A percentile compares a stretch with the other conserved stretches of the same genome.
These are phyloP conservation scores for Trametes gibbosa DNA, from an alignment of 768 basidiomycete species.

Conservation along the genomic window DNA sequence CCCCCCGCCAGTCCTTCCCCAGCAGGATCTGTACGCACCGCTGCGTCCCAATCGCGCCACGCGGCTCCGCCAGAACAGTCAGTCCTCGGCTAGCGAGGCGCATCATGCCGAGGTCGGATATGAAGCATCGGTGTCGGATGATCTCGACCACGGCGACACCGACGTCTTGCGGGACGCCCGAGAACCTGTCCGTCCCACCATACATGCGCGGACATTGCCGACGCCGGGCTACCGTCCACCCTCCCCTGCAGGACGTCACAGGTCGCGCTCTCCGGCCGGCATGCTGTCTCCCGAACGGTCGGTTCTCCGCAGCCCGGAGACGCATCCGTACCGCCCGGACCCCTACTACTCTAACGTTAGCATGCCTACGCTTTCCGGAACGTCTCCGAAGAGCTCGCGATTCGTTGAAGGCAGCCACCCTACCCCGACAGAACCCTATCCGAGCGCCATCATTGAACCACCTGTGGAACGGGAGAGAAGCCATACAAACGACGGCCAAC, in stretches of 20 bases:
- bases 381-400: constrained; percentile 13
- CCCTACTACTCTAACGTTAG: background rate
- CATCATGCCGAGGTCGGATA: constrained; percentile 59
- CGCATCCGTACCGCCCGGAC: constrained; percentile 3
- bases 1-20: constrained; percentile 53
- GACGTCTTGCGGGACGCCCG: constrained; percentile 15
- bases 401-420: constrained; percentile 12
- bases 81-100: constrained; percentile 68
- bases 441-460: background rate
- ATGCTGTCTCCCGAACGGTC: constrained; percentile 18
- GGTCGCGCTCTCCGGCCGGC: constrained; percentile 19
- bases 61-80: constrained; percentile 62
- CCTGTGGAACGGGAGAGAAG: constrained; percentile 9
- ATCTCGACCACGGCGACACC: constrained; percentile 58
- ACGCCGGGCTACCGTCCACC: constrained; percentile 30
- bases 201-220: constrained; percentile 37
- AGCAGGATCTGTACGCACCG: constrained; percentile 38
- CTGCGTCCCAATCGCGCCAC: constrained; percentile 49
- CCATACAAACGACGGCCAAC: constrained; percentile 10
- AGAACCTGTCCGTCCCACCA: constrained; percentile 32
- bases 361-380: background rate
- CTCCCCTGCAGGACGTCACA: constrained; percentile 35
- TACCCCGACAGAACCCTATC: background rate
- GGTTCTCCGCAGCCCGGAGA: background rate
- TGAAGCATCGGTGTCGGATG: constrained; percentile 58